These are phyloP conservation scores for Cinchona pubescens DNA, from an alignment of 257 asterid species.

Conservation along the genomic window DNA sequence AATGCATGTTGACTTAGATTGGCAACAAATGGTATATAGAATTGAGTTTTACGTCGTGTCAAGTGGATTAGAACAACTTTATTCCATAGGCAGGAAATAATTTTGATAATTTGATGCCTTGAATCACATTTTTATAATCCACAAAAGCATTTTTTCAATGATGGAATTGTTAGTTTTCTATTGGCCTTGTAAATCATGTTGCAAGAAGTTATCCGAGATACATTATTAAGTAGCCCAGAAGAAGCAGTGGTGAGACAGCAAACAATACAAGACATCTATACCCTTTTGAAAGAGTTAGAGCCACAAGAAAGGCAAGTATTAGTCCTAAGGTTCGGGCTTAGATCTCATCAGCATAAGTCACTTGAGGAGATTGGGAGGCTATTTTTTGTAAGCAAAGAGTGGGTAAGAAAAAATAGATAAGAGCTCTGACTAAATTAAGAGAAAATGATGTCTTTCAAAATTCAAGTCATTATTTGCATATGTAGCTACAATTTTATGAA, in stretches of 20 bases:
- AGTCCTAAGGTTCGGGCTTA: slow-evolving; percentile 69
- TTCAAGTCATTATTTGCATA: slow-evolving; percentile 48
- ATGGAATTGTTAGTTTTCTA: not conserved
- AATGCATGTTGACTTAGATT: not conserved
- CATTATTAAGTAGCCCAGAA: slow-evolving; percentile 53
- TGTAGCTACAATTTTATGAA: slow-evolving; percentile 11
- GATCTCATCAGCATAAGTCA: slow-evolving; percentile 49
- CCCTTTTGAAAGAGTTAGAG: slow-evolving; percentile 58
- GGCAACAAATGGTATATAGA: too few species aligned
- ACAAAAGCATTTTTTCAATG: too few species aligned
- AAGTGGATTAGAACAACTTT: not conserved
- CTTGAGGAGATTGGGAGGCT: slow-evolving; percentile 76
- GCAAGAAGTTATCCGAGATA: slow-evolving; percentile 67
- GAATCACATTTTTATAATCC: too few species aligned
- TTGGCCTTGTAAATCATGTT: not conserved
- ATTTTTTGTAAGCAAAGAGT: slow-evolving; percentile 78
- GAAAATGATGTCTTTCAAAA: slow-evolving; percentile 36
- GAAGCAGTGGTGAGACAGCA: slow-evolving; percentile 51
- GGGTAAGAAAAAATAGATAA: slow-evolving; percentile 72
- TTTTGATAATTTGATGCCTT: not conserved
- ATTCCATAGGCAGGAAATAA: too few species aligned
- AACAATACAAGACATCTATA: slow-evolving; percentile 39
- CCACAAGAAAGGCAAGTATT: slow-evolving; percentile 65
- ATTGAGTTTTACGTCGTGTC: too few species aligned
- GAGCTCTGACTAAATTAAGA: slow-evolving; percentile 61